phyloP scores from a whole-genome alignment of 441 rosid species.

The Erodium moschatum region DNA sequence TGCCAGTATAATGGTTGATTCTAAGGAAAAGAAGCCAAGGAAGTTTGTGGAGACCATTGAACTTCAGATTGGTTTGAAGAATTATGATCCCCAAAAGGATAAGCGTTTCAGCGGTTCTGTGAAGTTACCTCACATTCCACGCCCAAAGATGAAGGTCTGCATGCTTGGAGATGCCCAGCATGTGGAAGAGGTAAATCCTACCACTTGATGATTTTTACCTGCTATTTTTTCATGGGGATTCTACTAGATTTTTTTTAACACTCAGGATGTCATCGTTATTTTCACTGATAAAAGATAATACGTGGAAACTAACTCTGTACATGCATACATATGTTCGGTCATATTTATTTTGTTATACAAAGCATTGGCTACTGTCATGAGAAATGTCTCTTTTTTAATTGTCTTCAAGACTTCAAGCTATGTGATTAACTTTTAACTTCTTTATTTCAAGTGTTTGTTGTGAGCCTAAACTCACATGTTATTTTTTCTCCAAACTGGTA shows the following conservation, averaged over 20 bases:
- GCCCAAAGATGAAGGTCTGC: conserved; percentile 93
- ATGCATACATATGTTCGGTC: neutral
- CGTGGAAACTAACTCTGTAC: neutral
- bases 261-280: neutral
- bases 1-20: conserved; percentile 35
- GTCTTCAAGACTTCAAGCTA: neutral
- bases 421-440: neutral
- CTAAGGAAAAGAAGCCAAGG: conserved; percentile 49
- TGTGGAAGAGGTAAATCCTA: conserved; percentile 60
- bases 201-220: neutral
- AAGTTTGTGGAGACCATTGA: conserved; percentile 85
- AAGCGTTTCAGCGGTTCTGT: conserved; percentile 94
- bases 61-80: conserved; percentile 89
- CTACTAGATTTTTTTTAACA: neutral
- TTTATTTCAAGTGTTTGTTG: neutral
- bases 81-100: conserved; percentile 93
- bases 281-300: neutral
- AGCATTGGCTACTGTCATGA: neutral
- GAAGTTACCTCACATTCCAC: conserved; percentile 82
- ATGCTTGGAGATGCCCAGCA: conserved; percentile 98
- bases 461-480: neutral
- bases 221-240: neutral
- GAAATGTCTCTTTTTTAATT: neutral
- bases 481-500: no score
- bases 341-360: no score